These are phyloP conservation scores for Corylus avellana DNA, from an alignment of 306 rosid genomes.

Conservation along the genomic window DNA sequence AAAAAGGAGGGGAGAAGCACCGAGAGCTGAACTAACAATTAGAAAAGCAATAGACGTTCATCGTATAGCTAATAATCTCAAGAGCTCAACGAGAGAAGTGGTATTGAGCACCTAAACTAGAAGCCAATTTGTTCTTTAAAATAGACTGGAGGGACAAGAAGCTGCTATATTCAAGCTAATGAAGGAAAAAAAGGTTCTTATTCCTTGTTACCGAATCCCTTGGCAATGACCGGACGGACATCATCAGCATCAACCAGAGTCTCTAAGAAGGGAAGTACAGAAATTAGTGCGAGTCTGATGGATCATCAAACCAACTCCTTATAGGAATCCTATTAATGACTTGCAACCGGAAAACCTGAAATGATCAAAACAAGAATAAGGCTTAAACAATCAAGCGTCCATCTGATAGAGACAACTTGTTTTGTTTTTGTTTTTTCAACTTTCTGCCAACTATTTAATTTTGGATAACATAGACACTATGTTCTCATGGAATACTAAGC, in stretches of 20 bases:
- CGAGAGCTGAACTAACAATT: constrained; percentile 53
- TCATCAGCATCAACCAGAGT: constrained; percentile 87
- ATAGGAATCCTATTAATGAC: constrained; percentile 98
- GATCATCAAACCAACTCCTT: constrained; percentile 99
- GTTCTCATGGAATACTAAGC: background rate
- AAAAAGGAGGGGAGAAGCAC: constrained; percentile 34
- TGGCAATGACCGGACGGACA: constrained; percentile 91
- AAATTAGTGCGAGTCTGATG: constrained; percentile 73
- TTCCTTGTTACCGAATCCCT: constrained; percentile 88
- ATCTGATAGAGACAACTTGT: background rate
- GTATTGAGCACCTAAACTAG: constrained; percentile 51
- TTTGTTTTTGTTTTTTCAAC: background rate
- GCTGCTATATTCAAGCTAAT: constrained; percentile 61
- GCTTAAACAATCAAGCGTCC: background rate
- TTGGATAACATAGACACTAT: background rate
- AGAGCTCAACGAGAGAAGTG: constrained; percentile 21
- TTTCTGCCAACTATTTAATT: background rate
- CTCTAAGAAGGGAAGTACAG: constrained; percentile 97
- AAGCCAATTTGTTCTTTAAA: constrained; percentile 48
- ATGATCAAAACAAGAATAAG: constrained; percentile 32
- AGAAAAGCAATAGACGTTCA: constrained; percentile 52
- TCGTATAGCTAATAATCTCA: constrained; percentile 53
- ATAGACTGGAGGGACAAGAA: constrained; percentile 34
- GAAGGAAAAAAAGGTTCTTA: constrained; percentile 53
- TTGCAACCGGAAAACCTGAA: constrained; percentile 98